phyloP scores from a whole-genome alignment of 2,329 filamentous ascomycete species.

The Fusarium lateritium region DNA sequence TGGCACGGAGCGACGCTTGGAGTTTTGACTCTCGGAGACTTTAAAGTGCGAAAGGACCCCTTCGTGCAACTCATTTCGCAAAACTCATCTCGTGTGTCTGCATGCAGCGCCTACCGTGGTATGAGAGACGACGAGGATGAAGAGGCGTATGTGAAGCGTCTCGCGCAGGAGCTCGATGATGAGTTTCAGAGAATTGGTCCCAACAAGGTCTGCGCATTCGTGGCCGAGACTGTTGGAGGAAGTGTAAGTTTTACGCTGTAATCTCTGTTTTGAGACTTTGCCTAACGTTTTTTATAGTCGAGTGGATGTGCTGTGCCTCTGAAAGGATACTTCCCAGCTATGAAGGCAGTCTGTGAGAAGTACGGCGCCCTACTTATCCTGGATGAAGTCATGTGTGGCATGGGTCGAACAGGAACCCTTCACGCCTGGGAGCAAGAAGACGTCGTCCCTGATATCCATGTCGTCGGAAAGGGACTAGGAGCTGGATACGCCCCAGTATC shows the following conservation, averaged over 20 bases:
- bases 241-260: constrained; percentile 20
- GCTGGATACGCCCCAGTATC: constrained; percentile 46
- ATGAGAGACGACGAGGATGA: constrained; percentile 35
- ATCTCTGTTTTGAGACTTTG: too few relatives aligned
- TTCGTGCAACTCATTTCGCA: constrained; percentile 38
- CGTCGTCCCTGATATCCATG: constrained; percentile 73
- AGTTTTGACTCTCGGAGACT: constrained; percentile 36
- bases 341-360: constrained; percentile 67
- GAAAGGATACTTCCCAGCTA: constrained; percentile 67
- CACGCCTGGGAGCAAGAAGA: constrained; percentile 76
- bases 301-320: constrained; percentile 40
- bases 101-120: constrained; percentile 27
- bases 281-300: constrained; percentile 13
- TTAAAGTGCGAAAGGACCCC: constrained; percentile 42
- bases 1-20: constrained; percentile 44
- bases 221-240: constrained; percentile 63
- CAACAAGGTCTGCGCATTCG: constrained; percentile 62
- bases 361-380: constrained; percentile 70
- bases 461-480: constrained; percentile 76
- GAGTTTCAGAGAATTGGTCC: constrained; percentile 64
- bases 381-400: constrained; percentile 78
- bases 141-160: constrained; percentile 56
- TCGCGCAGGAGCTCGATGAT: constrained; percentile 62
- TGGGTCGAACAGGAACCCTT: constrained; percentile 72
- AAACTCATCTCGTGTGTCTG: constrained; percentile 28